Base-by-base conservation (phyloP, 441 rosid genomes). In the Syzygium syzygioides region DNA sequence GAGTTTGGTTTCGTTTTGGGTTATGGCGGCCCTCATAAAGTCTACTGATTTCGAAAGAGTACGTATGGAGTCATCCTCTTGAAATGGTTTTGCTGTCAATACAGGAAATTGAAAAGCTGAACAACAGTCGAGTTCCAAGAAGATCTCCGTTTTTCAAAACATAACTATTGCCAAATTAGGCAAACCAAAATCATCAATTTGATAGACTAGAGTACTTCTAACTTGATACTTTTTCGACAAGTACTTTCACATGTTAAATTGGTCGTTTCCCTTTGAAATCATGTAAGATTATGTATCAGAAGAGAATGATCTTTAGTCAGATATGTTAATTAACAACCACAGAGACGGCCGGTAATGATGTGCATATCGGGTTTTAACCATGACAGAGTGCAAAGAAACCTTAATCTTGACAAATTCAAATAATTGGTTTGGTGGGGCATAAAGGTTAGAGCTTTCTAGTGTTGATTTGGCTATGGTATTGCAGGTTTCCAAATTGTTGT, bases 341-440 rank as follows among this genome's bases (percentile, higher is more conserved):
- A 0, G 56, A 55, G 41, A 1, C 2, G 10, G 18, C 28, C 8
- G 9, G 14, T 20, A 0, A 13, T 1, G 28, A 37, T 71, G 50
- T 37, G 52, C 52, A 37, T 12, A 37, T 30, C 14, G 14, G 19
- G 71, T 64, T 64, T 30, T 23, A 4, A 14, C 37, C 14, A 30
- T 64, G 37, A 64, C 9, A 60, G 30, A 0, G 37, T 64, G 71
- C 30, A 30, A 64, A n/a, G 0, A 30, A 64, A 7, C 30, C 71
- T 64, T n/a, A 30, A 30, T 64, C 50, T 71, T 20, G 80, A 25
- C 50, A 5, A 71, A 37, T 20, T 37, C 52, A 71, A 71, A 20
- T 37, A 6, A 71, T 37, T 37, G 14, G n/a, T 37, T 71, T 41
- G 52, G 83, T 20, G 83, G 14, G 17, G 17, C 14, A 37, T 0